Base-by-base conservation (phyloP, 306 rosid genomes). In the Lablab purpureus region DNA sequence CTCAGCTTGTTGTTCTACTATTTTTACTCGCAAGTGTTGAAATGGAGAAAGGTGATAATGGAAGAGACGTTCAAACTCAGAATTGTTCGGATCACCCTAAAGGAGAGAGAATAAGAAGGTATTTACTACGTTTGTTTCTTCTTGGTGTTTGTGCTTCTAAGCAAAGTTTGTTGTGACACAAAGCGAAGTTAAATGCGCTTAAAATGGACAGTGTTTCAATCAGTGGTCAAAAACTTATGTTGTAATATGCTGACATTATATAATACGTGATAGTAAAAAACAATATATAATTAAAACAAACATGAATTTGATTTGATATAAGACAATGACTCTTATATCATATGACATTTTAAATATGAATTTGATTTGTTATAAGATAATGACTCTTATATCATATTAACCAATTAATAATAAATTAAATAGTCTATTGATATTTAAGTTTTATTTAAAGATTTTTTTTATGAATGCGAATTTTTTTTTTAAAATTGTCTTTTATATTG, bases 71-170 rank as follows among this genome's bases (percentile, higher is more conserved):
- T 76, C 62, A 22, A 37, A 34, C 13, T 68, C 73, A 77, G 88
- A 79, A 74, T 69, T 85, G 77, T 81, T 83, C 81, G 91, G 89
- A 89, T 89, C 84, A 22, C 32, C 74, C 47, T 41, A 18, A 30
- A 54, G 52, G 45, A 40, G 2, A 37, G n/a, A 69, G 75, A 69
- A 14, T n/a, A 37, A 19, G 36, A 36, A 45, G 46, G n/a, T 22
- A 8, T 73, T n/a, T 55, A 13, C 50, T 45, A 62, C 19, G 43
- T 37, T 28, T 68, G 36, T 47, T 77, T 55, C 25, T 46, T 28
- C 23, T 17, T 32, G 18, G 37, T 47, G 67, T 46, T 47, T 64
- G 41, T 43, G 51, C 28, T 60, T 50, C 21, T 50, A 28, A 46
- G 46, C 15, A 41, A 51, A 40, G 74, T 76, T 76, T 81, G 84